phyloP scores from a whole-genome alignment of 768 basidiomycete genomes.

The Suillus lakei region DNA sequence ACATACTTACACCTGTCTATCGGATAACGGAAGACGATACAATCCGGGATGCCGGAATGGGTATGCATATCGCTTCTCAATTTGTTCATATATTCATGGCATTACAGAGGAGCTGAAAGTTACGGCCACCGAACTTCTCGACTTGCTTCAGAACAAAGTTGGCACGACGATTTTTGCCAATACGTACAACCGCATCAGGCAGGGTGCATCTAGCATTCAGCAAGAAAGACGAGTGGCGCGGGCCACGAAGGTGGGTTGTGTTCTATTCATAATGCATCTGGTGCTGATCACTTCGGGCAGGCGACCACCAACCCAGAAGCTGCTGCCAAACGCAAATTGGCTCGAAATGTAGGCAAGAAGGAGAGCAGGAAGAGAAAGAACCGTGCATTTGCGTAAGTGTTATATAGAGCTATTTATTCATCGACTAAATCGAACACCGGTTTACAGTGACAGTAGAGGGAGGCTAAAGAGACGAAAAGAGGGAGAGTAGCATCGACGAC shows the following conservation, averaged over 20 bases:
- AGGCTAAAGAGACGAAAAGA: slow-evolving; percentile 51
- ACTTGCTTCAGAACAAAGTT: slow-evolving; percentile 85
- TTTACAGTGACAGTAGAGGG: slow-evolving; percentile 51
- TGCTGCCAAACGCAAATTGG: slow-evolving; percentile 75
- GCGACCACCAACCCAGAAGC: slow-evolving; percentile 73
- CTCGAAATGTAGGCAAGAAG: slow-evolving; percentile 77
- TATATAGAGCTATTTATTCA: background rate
- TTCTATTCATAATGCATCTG: background rate
- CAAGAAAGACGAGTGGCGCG: slow-evolving; percentile 72
- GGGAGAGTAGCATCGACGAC: slow-evolving; percentile 20
- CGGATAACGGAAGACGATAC: slow-evolving; percentile 88
- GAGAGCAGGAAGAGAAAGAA: slow-evolving; percentile 85
- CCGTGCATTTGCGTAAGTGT: slow-evolving; percentile 59
- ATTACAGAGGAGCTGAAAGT: slow-evolving; percentile 79
- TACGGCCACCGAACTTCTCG: slow-evolving; percentile 81
- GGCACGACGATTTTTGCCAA: slow-evolving; percentile 84
- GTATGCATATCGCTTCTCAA: slow-evolving; percentile 44
- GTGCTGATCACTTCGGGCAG: slow-evolving; percentile 37
- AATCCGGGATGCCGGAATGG: slow-evolving; percentile 76
- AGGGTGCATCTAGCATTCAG: slow-evolving; percentile 65
- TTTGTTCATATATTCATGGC: background rate
- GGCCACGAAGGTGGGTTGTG: slow-evolving; percentile 48
- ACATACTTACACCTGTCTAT: slow-evolving; percentile 86
- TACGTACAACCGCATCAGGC: slow-evolving; percentile 81
- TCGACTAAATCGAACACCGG: background rate